phyloP scores from a whole-genome alignment of 192 early-diverging fungal species.

The Mortierella claussenii region DNA sequence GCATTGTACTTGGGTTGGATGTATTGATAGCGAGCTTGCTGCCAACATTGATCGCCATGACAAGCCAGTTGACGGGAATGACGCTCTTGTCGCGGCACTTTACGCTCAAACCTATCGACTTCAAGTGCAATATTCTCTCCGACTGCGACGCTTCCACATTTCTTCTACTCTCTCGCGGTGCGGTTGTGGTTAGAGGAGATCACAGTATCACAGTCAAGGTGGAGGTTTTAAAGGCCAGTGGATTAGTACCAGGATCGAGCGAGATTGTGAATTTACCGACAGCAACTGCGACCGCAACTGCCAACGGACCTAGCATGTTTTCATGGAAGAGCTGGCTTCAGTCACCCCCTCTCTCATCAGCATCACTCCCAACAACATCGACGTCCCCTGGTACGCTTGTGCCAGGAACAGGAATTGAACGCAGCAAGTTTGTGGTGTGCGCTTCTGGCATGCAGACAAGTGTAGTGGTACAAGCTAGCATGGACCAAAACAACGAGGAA shows the following conservation, averaged over 20 bases:
- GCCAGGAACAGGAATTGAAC: conserved; percentile 46
- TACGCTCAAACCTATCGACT: conserved; percentile 51
- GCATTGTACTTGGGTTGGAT: neutral
- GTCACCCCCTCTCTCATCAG: neutral
- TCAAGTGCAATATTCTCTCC: conserved; percentile 53
- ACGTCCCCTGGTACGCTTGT: conserved; percentile 1
- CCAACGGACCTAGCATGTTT: conserved; percentile 5
- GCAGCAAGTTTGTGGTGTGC: conserved; percentile 40
- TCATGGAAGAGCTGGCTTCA: conserved; percentile 40
- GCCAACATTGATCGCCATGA: conserved; percentile 42
- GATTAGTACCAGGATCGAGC: conserved; percentile 22
- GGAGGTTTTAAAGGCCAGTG: conserved; percentile 48
- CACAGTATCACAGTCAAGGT: conserved; percentile 48
- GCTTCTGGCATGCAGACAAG: conserved; percentile 47
- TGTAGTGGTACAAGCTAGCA: conserved; percentile 36
- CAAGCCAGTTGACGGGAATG: conserved; percentile 49
- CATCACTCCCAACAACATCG: neutral
- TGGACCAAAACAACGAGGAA: conserved; percentile 34
- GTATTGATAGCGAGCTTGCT: conserved; percentile 31
- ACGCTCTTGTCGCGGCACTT: conserved; percentile 41
- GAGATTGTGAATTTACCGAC: conserved; percentile 15
- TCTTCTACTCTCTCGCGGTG: conserved; percentile 36
- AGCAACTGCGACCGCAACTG: too few species aligned
- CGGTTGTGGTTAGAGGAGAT: conserved; percentile 41
- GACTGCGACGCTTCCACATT: conserved; percentile 43